Conservation (phyloP, 2,329 filamentous ascomycete genomes). For the Coniella lustricola region DNA sequence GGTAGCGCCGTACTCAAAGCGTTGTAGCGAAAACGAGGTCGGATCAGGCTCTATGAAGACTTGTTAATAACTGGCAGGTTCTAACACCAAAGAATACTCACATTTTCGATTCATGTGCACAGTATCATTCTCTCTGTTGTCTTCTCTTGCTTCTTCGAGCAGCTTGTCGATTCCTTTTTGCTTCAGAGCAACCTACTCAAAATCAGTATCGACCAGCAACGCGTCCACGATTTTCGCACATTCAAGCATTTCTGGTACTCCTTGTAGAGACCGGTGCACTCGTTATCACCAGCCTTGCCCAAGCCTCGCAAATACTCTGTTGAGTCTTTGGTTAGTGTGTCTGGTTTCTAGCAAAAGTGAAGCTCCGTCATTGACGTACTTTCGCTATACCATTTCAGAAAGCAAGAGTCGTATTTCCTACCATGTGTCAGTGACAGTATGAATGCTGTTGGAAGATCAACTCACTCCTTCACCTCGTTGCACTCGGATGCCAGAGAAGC, state of each 20-base stretch:
- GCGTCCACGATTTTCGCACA: too few species aligned
- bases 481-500: constrained; percentile 91
- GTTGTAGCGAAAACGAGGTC: too few species aligned
- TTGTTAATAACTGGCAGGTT: background rate
- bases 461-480: constrained; percentile 91
- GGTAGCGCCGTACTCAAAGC: too few species aligned
- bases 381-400: constrained; percentile 98
- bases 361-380: constrained; percentile 51
- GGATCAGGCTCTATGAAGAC: too few species aligned
- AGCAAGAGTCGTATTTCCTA: constrained; percentile 77
- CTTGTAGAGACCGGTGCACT: constrained; percentile 80
- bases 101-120: constrained; percentile 51
- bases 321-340: constrained; percentile 18
- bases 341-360: background rate
- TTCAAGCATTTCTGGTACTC: constrained; percentile 82
- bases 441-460: background rate
- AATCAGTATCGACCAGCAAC: constrained; percentile 5
- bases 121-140: constrained; percentile 80
- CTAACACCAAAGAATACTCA: background rate
- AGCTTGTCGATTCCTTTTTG: constrained; percentile 88
- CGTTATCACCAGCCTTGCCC: constrained; percentile 65
- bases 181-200: constrained; percentile 70
- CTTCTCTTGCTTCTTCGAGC: constrained; percentile 82
- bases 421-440: constrained; percentile 31
- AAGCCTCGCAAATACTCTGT: constrained; percentile 84